Evolutionary conservation across 225 moss, liverwort and hornwort species (phyloP).

Genomic region (Marchantia paleacea): DNA sequence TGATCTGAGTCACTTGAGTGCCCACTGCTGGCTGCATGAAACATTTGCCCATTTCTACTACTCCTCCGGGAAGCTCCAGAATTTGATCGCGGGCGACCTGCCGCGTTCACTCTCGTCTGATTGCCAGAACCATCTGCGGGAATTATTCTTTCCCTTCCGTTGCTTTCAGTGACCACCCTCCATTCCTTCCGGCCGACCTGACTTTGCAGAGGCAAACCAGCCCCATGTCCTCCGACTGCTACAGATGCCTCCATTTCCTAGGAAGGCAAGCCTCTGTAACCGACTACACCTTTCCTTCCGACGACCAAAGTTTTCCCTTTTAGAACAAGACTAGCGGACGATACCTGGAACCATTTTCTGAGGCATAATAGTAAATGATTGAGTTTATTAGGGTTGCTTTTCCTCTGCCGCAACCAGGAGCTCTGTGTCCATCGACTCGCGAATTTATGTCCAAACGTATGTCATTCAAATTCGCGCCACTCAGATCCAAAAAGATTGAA

Average conservation of each 20-base stretch:
- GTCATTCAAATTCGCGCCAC: constrained; percentile 30
- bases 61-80: constrained; percentile 64
- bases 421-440: constrained; percentile 22
- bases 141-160: constrained; percentile 69
- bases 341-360: constrained; percentile 22
- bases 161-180: constrained; percentile 76
- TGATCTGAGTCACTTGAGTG: constrained; percentile 95
- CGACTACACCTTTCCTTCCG: constrained; percentile 26
- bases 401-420: constrained; percentile 24
- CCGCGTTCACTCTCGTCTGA: constrained; percentile 57
- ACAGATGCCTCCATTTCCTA: constrained; percentile 70
- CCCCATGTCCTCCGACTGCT: constrained; percentile 63
- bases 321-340: constrained; percentile 16
- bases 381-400: constrained; percentile 26
- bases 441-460: constrained; percentile 17
- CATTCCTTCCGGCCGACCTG: constrained; percentile 84
- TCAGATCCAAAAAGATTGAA: constrained; percentile 37
- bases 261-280: constrained; percentile 14
- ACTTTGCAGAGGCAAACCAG: constrained; percentile 64
- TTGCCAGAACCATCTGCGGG: constrained; percentile 51
- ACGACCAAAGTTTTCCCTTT: constrained; percentile 22
- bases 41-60: constrained; percentile 77
- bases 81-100: constrained; percentile 61
- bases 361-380: neutral
- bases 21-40: constrained; percentile 77